Evolutionary conservation across 352 stramenopile species (phyloP).

Genomic region (Globisporangium rhizosaccharum): DNA sequence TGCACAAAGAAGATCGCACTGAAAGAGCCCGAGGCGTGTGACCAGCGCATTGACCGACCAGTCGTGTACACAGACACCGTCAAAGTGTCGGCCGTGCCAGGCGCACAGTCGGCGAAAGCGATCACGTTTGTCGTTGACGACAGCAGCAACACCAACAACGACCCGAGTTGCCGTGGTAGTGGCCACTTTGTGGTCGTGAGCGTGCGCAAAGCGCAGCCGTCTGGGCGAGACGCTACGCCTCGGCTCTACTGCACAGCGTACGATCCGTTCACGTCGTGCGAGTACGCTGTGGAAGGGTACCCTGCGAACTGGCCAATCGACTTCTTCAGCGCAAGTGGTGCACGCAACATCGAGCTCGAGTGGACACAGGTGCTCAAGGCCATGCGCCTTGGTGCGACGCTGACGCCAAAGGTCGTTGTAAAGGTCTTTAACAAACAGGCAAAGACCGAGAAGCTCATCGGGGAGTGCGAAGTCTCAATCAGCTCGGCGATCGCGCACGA

Average conservation of each 20-base stretch:
- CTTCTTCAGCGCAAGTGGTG: conserved; percentile 52
- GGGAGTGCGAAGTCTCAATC: conserved; percentile 70
- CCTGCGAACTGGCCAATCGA: conserved; percentile 51
- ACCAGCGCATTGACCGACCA: conserved; percentile 54
- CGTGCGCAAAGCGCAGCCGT: conserved; percentile 46
- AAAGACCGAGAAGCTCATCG: conserved; percentile 64
- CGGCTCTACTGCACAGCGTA: conserved; percentile 81
- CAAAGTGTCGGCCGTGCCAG: conserved; percentile 40
- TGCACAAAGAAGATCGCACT: conserved; percentile 44
- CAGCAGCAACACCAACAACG: background rate
- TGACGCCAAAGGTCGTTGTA: conserved; percentile 66
- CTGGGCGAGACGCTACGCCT: conserved; percentile 14
- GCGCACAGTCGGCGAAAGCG: conserved; percentile 26
- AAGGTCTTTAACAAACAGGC: conserved; percentile 67
- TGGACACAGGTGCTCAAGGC: conserved; percentile 45
- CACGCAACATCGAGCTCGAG: conserved; percentile 41
- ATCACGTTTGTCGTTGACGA: conserved; percentile 46
- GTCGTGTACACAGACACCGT: conserved; percentile 79
- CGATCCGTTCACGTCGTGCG: conserved; percentile 69
- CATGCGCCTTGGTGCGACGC: conserved; percentile 47
- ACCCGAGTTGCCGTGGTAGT: background rate
- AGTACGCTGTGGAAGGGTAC: conserved; percentile 70
- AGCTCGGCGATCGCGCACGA: conserved; percentile 66
- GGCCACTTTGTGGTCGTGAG: conserved; percentile 73
- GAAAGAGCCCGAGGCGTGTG: conserved; percentile 37